Percentiles rank a stretch among this genome's conserved stretches.
Evolutionary conservation across 2,329 filamentous ascomycete genomes (phyloP).

Genomic region (Exophiala dermatitidis): DNA sequence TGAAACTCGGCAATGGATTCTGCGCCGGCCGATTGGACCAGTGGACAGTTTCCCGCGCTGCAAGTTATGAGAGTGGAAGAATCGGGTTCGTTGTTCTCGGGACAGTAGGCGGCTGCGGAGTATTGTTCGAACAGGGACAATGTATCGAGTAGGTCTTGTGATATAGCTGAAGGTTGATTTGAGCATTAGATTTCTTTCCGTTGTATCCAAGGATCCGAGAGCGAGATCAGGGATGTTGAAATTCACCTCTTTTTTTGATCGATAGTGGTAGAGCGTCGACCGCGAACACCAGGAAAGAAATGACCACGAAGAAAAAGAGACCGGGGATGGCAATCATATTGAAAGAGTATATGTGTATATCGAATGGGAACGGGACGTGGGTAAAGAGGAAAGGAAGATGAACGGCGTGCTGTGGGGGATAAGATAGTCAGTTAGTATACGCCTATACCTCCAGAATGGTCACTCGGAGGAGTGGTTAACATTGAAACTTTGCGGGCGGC

Average conservation of each 20-base stretch:
- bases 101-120: conserved; percentile 48
- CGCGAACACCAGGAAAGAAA: conserved; percentile 2
- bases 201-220: background rate
- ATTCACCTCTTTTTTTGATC: no score
- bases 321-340: background rate
- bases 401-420: no score
- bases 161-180: conserved; percentile 32
- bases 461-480: background rate
- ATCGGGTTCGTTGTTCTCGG: conserved; percentile 41
- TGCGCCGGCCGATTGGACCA: conserved; percentile 42
- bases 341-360: background rate
- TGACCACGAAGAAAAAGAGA: background rate
- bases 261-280: no score
- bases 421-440: no score
- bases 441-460: no score
- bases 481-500: conserved; percentile 3
- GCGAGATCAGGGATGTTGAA: no score
- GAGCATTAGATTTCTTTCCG: conserved; percentile 4
- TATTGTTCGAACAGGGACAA: conserved; percentile 47
- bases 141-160: conserved; percentile 35
- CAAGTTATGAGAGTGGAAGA: conserved; percentile 41
- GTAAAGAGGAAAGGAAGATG: no score
- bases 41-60: conserved; percentile 41
- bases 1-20: conserved; percentile 44
- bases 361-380: no score